Evolutionary conservation across 2,329 filamentous ascomycete species (phyloP).

Genomic region (Microdochium nivale): DNA sequence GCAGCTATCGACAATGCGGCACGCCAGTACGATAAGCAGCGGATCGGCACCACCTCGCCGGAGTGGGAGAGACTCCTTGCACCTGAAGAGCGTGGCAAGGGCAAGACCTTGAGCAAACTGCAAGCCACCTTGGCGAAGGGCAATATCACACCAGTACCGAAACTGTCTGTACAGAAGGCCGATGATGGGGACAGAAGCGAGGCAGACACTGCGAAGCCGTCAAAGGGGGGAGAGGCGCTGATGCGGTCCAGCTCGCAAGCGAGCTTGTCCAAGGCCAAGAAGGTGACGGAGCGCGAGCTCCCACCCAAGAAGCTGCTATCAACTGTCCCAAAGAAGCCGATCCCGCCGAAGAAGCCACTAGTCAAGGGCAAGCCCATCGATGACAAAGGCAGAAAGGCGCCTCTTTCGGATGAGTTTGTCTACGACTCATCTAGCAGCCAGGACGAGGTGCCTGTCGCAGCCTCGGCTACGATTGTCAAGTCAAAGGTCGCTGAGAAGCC

Average conservation of each 20-base stretch:
- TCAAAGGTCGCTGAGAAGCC: constrained; percentile 19
- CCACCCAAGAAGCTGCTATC: constrained; percentile 47
- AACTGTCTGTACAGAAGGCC: constrained; percentile 39
- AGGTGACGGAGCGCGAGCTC: constrained; percentile 41
- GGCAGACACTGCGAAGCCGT: constrained; percentile 20
- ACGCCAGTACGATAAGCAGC: constrained; percentile 49
- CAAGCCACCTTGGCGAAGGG: constrained; percentile 50
- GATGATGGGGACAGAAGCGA: constrained; percentile 40
- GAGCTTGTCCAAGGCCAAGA: constrained; percentile 46
- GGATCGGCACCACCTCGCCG: constrained; percentile 44
- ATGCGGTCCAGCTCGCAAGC: constrained; percentile 42
- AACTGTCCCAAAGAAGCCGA: constrained; percentile 28
- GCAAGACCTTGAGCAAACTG: constrained; percentile 52
- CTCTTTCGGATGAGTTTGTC: constrained; percentile 46
- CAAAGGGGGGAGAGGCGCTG: constrained; percentile 32
- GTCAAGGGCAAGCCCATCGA: constrained; percentile 31
- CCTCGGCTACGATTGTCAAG: constrained; percentile 19
- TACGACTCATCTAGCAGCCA: constrained; percentile 47
- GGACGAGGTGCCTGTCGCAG: constrained; percentile 35
- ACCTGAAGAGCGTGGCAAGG: constrained; percentile 47
- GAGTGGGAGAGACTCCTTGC: constrained; percentile 55
- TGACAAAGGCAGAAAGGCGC: constrained; percentile 31
- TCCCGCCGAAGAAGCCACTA: constrained; percentile 30
- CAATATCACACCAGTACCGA: constrained; percentile 35
- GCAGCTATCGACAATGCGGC: constrained; percentile 53